Evolutionary conservation across 306 rosid genomes (phyloP).

Genomic region (Prosopis cineraria): DNA sequence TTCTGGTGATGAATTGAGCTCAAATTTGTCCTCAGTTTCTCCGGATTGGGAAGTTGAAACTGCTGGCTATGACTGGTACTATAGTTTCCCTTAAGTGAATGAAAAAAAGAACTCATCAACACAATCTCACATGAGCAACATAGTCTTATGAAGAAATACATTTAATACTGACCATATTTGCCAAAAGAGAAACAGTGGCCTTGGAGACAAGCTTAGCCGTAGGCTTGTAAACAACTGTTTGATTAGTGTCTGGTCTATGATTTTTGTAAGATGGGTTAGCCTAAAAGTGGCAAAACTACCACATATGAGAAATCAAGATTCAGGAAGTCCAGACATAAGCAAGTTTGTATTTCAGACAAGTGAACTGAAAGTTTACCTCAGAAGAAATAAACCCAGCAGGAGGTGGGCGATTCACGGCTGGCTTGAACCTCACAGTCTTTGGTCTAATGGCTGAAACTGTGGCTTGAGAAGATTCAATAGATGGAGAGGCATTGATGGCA

Average conservation of each 20-base stretch:
- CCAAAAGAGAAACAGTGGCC: constrained; percentile 80
- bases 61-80: constrained; percentile 47
- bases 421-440: constrained; percentile 86
- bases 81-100: constrained; percentile 64
- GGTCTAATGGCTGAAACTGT: constrained; percentile 90
- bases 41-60: constrained; percentile 48
- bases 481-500: constrained; percentile 67
- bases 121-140: not conserved
- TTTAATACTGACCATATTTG: constrained; percentile 68
- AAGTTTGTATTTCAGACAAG: constrained; percentile 12
- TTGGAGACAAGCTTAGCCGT: constrained; percentile 80
- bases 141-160: not conserved
- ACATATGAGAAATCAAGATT: constrained; percentile 34
- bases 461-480: constrained; percentile 52
- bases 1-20: constrained; percentile 48
- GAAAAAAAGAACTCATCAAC: not conserved
- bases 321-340: constrained; percentile 9
- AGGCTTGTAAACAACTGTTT: constrained; percentile 75
- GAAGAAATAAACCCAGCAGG: constrained; percentile 57
- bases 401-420: constrained; percentile 42
- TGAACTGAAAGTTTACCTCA: constrained; percentile 51
- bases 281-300: constrained; percentile 47
- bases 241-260: constrained; percentile 50
- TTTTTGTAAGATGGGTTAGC: constrained; percentile 48
- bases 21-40: constrained; percentile 42